Base-by-base conservation (phyloP, 1,284 basidiomycete genomes). In the Moesziomyces aphidis region DNA sequence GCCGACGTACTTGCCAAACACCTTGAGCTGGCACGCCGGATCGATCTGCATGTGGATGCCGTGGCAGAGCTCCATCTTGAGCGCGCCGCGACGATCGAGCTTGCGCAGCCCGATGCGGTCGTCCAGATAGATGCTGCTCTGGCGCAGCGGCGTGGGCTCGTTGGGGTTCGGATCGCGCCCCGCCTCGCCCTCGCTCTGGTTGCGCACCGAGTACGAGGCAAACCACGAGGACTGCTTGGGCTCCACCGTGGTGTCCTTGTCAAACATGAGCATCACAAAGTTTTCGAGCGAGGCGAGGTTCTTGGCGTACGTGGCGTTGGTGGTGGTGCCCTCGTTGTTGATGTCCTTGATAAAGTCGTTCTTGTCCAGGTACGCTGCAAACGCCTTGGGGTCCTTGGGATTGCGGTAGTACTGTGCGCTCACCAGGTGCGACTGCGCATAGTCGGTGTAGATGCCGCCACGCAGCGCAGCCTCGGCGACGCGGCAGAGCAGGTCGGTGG, bases 391-490 rank as follows among this genome's bases (percentile, higher is more conserved):
- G 31, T 76, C 68, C 22, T 68, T 73, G 5, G 93, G 91, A 85
- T 98, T 95, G 44, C 96, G 90, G 85, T 89, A 98, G 86, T 98
- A 99, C 81, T 97, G 94, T 1, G 96, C 96, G 89, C 94, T 57
- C 21, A 83, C 77, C n/a, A 82, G 55, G 28, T 78, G 68, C 4
- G 68, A 68, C 55, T 84, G 82, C 1, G 79, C 80, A 53, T 82
- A 83, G 67, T 83, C 79, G 19, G 89, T 90, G 85, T 98, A 98
- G 28, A 95, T 91, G 1, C 92, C 93, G 10, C 88, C 86, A 61
- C 89, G 89, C 10, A 90, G 89, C 1, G 91, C 90, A n/a, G 89
- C 87, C 45, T 91, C 89, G 11, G 93, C 93, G 28, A 92, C 66
- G 23, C 76, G 65, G 54, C 83, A 84, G 58, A 85, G 61, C 34